These are phyloP conservation scores for Sanghuangporus baumii DNA, from an alignment of 1,284 basidiomycete genomes.

Conservation along the genomic window DNA sequence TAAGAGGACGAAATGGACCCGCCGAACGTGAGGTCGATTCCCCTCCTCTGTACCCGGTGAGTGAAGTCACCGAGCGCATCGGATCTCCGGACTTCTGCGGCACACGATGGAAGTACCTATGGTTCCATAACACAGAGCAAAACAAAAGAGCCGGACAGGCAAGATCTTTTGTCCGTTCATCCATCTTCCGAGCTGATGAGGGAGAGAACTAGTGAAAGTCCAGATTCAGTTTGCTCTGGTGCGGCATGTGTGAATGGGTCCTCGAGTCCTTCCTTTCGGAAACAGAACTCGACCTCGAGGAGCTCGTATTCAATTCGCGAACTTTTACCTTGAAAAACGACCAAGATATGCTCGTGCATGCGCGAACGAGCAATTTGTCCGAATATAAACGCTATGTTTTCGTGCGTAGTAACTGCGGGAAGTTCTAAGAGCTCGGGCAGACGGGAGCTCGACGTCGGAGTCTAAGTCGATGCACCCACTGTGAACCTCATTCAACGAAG, in stretches of 20 bases:
- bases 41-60: constrained; percentile 60
- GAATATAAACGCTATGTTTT: constrained; percentile 41
- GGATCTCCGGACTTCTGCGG: constrained; percentile 42
- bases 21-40: constrained; percentile 67
- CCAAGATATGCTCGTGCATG: constrained; percentile 42
- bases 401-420: constrained; percentile 31
- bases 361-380: constrained; percentile 42
- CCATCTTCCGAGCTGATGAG: not conserved
- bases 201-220: constrained; percentile 25
- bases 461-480: not conserved
- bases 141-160: not conserved
- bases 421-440: constrained; percentile 41
- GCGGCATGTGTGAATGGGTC: constrained; percentile 71
- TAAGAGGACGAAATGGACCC: constrained; percentile 11
- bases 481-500: not conserved
- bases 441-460: not conserved
- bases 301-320: constrained; percentile 41
- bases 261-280: constrained; percentile 51
- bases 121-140: not conserved
- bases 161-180: not conserved
- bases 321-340: constrained; percentile 28
- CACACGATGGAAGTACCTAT: constrained; percentile 71
- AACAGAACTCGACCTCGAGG: constrained; percentile 68
- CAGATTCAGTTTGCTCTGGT: constrained; percentile 55
- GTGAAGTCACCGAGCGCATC: constrained; percentile 33